Conservation (phyloP, 2,329 filamentous ascomycete genomes). For the Colletotrichum lentis region DNA sequence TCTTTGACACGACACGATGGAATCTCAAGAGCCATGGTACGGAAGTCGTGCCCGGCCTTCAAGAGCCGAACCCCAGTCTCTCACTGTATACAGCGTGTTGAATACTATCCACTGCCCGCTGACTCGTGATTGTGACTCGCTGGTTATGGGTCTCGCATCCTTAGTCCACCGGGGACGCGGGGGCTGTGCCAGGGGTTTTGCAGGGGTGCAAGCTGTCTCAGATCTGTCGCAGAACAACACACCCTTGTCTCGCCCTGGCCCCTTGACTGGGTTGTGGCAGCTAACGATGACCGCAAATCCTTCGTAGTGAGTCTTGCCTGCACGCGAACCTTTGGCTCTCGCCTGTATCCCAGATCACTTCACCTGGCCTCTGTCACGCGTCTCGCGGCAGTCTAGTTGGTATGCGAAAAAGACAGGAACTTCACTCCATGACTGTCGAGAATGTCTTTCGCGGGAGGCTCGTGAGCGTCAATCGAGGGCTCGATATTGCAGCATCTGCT, state of each 20-base stretch:
- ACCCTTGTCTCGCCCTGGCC: conserved; percentile 39
- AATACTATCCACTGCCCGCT: conserved; percentile 18
- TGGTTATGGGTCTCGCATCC: conserved; percentile 28
- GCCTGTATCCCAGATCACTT: background rate
- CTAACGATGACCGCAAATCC: conserved; percentile 24
- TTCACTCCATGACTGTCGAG: background rate
- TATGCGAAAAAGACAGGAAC: background rate
- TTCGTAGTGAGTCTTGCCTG: conserved; percentile 7
- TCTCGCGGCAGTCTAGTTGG: background rate
- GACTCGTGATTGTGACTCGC: conserved; percentile 36
- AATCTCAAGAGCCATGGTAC: conserved; percentile 20
- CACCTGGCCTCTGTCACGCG: background rate
- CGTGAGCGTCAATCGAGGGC: background rate
- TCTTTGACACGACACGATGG: background rate
- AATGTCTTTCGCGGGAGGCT: background rate
- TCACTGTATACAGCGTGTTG: conserved; percentile 21
- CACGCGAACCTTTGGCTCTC: conserved; percentile 4
- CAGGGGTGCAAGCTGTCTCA: conserved; percentile 50
- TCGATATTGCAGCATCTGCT: background rate
- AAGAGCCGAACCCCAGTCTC: background rate
- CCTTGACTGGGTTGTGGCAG: conserved; percentile 29
- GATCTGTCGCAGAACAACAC: conserved; percentile 53
- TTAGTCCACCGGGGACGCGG: conserved; percentile 39
- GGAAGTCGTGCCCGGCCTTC: conserved; percentile 11
- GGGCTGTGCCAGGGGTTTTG: conserved; percentile 39